phyloP scores from a whole-genome alignment of 163 green algal species.

The Chlamydomonas reinhardtii region DNA sequence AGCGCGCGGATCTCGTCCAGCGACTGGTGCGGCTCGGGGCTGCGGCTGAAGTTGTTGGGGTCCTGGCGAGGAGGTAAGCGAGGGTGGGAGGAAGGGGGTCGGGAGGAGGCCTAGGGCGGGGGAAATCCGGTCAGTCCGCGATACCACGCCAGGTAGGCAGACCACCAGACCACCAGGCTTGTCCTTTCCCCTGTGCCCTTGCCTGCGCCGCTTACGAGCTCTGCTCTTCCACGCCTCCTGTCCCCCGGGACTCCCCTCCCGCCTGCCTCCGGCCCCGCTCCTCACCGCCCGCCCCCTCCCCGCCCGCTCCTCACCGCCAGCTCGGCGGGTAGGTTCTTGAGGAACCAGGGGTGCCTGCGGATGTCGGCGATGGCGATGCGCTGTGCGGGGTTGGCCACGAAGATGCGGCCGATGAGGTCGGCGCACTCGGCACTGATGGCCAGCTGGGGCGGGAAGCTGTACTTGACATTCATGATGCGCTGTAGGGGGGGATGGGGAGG shows the following conservation, averaged over 20 bases:
- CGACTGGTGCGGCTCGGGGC: slow-evolving; percentile 71
- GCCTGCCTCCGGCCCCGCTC: background rate
- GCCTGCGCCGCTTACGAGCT: no score
- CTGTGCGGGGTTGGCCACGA: slow-evolving; percentile 89
- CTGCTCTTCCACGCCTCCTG: no score
- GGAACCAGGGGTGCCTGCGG: slow-evolving; percentile 94
- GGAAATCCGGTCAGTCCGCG: no score
- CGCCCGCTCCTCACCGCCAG: slow-evolving; percentile 68
- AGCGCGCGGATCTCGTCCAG: slow-evolving; percentile 84
- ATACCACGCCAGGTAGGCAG: no score
- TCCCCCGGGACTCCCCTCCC: no score
- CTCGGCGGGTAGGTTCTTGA: slow-evolving; percentile 87
- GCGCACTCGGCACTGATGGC: slow-evolving; percentile 89
- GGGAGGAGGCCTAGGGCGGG: no score
- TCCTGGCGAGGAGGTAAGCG: background rate
- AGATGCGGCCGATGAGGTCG: slow-evolving; percentile 94
- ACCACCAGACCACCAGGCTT: no score
- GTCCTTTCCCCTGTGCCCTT: no score
- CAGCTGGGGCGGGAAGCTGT: slow-evolving; percentile 89
- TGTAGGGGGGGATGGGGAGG: slow-evolving; percentile 51
- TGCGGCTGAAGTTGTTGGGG: slow-evolving; percentile 1
- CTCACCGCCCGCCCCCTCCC: background rate
- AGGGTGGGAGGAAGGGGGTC: background rate
- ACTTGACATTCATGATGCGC: slow-evolving; percentile 96
- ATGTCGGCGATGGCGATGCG: slow-evolving; percentile 93